A percentile compares a stretch with the other conserved stretches of the same genome.
Conservation (phyloP, 345 rosid genomes). For the thale cress (Arabidopsis thaliana) region TAIR10.1 NC_003071.7:10651501-10652000, state of each 20-base stretch:
- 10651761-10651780: background rate
- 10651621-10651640: background rate
- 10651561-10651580: too few species aligned
- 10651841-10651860: slow-evolving; percentile 39
- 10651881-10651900: too few species aligned
- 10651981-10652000: background rate
- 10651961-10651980: background rate
- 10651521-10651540: too few species aligned
- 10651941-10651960: background rate
- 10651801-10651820: background rate
- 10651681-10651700: background rate
- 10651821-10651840: background rate
- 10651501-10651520: background rate
- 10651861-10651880: slow-evolving; percentile 83
- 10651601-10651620: background rate
- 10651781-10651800: slow-evolving; percentile 34
- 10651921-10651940: too few species aligned
- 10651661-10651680: slow-evolving; percentile 4
- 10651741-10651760: background rate
- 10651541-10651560: background rate
- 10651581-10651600: background rate
- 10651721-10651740: background rate
- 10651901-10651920: too few species aligned
- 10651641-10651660: background rate
- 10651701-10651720: background rate